Evolutionary conservation across 306 rosid genomes (phyloP).

Genomic region (Acacia confusa): DNA sequence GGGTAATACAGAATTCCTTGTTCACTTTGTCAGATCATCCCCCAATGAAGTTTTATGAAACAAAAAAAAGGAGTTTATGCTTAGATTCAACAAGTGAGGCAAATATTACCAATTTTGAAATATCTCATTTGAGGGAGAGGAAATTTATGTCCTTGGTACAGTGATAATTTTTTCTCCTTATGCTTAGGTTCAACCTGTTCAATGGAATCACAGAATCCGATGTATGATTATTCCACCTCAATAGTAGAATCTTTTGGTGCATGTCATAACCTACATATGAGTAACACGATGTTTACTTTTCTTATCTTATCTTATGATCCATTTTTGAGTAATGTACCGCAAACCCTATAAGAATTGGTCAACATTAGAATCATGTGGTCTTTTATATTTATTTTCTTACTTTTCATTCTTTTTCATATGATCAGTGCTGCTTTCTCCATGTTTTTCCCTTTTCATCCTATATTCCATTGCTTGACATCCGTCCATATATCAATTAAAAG

Average conservation of each 20-base stretch:
- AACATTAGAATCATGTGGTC: background rate
- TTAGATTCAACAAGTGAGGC: constrained; percentile 3
- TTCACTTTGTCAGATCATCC: constrained; percentile 55
- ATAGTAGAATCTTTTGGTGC: background rate
- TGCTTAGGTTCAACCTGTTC: background rate
- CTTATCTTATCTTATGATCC: background rate
- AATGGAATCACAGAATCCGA: background rate
- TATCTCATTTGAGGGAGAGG: constrained; percentile 4
- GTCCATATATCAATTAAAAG: background rate
- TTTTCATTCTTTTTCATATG: background rate
- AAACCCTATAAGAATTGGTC: background rate
- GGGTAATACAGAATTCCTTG: constrained; percentile 93
- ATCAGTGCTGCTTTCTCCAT: background rate
- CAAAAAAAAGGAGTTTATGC: background rate
- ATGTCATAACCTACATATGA: background rate
- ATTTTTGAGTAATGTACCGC: background rate
- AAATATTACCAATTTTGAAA: background rate
- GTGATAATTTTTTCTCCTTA: background rate
- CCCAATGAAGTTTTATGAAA: constrained; percentile 9
- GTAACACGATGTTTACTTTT: background rate
- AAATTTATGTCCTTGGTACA: constrained; percentile 14
- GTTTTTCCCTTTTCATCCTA: no score
- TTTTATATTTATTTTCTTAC: background rate
- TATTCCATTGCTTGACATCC: background rate
- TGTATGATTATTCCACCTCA: background rate